Base-by-base conservation (phyloP, 768 basidiomycete species). In the Russula lepida region DNA sequence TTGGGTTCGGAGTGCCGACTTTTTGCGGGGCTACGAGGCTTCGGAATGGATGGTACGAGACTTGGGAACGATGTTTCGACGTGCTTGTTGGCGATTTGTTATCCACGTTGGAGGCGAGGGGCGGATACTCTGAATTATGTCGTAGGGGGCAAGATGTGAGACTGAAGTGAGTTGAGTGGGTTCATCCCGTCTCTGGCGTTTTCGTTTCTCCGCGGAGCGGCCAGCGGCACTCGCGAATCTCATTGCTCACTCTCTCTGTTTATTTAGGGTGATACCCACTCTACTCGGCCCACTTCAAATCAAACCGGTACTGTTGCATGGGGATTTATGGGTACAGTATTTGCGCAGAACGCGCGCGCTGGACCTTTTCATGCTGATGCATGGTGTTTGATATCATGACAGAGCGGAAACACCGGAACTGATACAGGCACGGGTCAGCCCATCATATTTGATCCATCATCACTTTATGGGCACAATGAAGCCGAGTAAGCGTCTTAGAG, bases 391-490 rank as follows among this genome's bases (percentile, higher is more conserved):
- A 11, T 27, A 25, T 21, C n/a, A n/a, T n/a, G n/a, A n/a, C n/a
- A 89, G 89, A 87, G 84, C 62, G 88, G 89, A 11, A 92, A 91
- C 68, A 82, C 78, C 3, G 88, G 89, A 6, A 75, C 80, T 27
- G 84, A 88, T 60, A 69, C 68, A 37, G 56, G 59, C 32, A 82
- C 77, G 4, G 81, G 79, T 6, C 70, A 82, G 56, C 86, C 89
- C 1, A 72, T 89, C 0, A 85, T 91, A 49, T 91, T 84, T 64
- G 89, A 92, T 67, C 88, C 89, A 4, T 83, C 88, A 2, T 87
- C 88, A 3, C 88, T 83, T 67, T 91, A 81, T 66, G 89, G 89
- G 1, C 89, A 91, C 67, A 86, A 85, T 60, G 89, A 92, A 74
- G 84, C 85, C 15, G 89, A 92, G 89, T 91, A 65, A 73, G n/a